Base-by-base conservation (phyloP, 495 filamentous ascomycete species). In the Neurospora sp. region DNA sequence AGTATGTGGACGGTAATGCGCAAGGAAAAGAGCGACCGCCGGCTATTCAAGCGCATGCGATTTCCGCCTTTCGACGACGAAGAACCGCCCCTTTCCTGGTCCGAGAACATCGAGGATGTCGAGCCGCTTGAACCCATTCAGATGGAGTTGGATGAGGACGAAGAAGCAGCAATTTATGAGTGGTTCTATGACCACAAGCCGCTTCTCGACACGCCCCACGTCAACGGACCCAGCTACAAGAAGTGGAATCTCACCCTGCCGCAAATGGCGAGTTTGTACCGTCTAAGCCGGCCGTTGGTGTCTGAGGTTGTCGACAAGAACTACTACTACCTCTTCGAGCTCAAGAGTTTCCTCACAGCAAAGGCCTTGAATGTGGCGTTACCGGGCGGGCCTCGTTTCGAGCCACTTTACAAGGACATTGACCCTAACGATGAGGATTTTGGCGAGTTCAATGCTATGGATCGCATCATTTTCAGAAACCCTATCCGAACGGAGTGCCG, bases 1-100 rank as follows among this genome's bases (percentile, higher is more conserved):
- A 97, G 93, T 11, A 98, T 99, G 96, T 99, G 96, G 96, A 92
- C 97, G 74, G 92, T 89, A 69, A 99, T 99, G 96, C 89, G 96
- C 79, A 89, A 96, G 73, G 96, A 99, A 81, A 99, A 99, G 87
- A 95, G 93, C 77, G 96, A 98, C 79, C 85, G 96, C 76, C 86
- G 96, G 78, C 90, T 98, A 78, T 99, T 99, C 87, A 99, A 99
- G 84, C 87, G 96, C 72, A 99, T 99, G 96, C 89, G 96, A 72
- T 99, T 99, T 78, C 96, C 96, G 68, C 96, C 96, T 0, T 99
- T 99, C 78, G 96, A 99, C 78, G 96, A 99, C 77, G 96, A 99
- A 83, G 96, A 99, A 78, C 96, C 96, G 0, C 96, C 96, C 31
- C 86, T 99, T 61, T 97, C 93, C 8, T 99, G 94, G 93, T 95